phyloP scores from a whole-genome alignment of 768 basidiomycete genomes.

The Infundibulicybe gibba region DNA sequence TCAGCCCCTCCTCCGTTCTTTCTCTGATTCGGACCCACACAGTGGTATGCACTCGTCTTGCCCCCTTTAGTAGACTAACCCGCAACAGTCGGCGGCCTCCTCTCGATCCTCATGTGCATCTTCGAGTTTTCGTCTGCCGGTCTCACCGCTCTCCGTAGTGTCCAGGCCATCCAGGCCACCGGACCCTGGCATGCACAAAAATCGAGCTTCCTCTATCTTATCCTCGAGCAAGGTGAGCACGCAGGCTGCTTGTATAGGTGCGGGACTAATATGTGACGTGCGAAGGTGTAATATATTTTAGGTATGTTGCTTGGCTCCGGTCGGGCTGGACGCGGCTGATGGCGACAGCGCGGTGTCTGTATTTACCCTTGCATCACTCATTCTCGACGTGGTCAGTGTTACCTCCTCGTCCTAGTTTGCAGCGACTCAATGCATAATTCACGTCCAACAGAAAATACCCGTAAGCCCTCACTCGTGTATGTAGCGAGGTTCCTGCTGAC shows the following conservation, averaged over 20 bases:
- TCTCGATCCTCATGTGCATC: constrained; percentile 22
- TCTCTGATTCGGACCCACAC: too few relatives aligned
- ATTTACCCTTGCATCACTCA: constrained; percentile 18
- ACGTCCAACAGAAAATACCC: constrained; percentile 12
- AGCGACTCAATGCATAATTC: neutral
- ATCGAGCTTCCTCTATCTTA: constrained; percentile 15
- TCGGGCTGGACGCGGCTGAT: neutral
- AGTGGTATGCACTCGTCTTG: too few relatives aligned
- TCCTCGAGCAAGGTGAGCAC: constrained; percentile 22
- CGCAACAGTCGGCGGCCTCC: constrained; percentile 15
- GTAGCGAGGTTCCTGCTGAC: neutral
- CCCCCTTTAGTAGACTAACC: too few relatives aligned
- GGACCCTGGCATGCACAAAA: constrained; percentile 11
- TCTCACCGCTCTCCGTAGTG: constrained; percentile 17
- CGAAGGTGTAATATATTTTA: constrained; percentile 23
- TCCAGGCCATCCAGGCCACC: constrained; percentile 17
- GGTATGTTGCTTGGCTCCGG: constrained; percentile 8
- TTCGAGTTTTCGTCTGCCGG: constrained; percentile 21
- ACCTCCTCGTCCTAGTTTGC: neutral
- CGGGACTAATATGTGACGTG: neutral
- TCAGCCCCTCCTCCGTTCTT: neutral
- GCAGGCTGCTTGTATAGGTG: too few relatives aligned
- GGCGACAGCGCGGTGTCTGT: constrained; percentile 15
- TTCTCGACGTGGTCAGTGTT: constrained; percentile 19
- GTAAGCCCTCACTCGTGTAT: constrained; percentile 7